phyloP scores from a whole-genome alignment of 495 filamentous ascomycete species.

The Halenospora varia region DNA sequence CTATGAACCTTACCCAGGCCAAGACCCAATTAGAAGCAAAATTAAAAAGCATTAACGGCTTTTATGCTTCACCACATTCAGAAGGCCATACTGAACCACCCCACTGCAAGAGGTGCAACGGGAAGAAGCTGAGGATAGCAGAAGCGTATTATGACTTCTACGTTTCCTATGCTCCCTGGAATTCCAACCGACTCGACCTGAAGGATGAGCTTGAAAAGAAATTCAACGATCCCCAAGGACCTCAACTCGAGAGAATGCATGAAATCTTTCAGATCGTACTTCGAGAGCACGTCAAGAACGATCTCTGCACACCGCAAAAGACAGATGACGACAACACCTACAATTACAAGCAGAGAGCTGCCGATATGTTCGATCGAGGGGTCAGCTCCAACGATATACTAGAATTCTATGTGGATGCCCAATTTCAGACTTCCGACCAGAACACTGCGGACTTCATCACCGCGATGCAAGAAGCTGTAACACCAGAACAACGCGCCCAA shows the following conservation, averaged over 20 bases:
- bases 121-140: constrained; percentile 25
- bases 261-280: constrained; percentile 10
- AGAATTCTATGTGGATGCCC: neutral
- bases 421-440: neutral
- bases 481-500: constrained; percentile 17
- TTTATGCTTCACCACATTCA: constrained; percentile 24
- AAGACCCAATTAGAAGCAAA: constrained; percentile 9
- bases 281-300: constrained; percentile 21
- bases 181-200: constrained; percentile 7
- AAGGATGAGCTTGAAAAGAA: constrained; percentile 20
- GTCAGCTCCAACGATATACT: neutral
- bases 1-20: constrained; percentile 5
- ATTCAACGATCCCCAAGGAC: constrained; percentile 23
- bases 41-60: constrained; percentile 19
- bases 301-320: constrained; percentile 15
- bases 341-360: neutral
- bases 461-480: constrained; percentile 5
- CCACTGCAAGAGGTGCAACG: constrained; percentile 24
- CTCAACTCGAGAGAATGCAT: constrained; percentile 23
- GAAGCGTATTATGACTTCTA: constrained; percentile 26
- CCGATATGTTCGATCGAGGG: neutral
- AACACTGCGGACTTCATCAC: constrained; percentile 4
- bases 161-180: constrained; percentile 23
- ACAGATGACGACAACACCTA: constrained; percentile 6
- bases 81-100: constrained; percentile 25